A percentile compares a stretch with the other conserved stretches of the same genome.
These are phyloP conservation scores for Hortiboletus campestris DNA, from an alignment of 768 basidiomycete species.

Conservation along the genomic window DNA sequence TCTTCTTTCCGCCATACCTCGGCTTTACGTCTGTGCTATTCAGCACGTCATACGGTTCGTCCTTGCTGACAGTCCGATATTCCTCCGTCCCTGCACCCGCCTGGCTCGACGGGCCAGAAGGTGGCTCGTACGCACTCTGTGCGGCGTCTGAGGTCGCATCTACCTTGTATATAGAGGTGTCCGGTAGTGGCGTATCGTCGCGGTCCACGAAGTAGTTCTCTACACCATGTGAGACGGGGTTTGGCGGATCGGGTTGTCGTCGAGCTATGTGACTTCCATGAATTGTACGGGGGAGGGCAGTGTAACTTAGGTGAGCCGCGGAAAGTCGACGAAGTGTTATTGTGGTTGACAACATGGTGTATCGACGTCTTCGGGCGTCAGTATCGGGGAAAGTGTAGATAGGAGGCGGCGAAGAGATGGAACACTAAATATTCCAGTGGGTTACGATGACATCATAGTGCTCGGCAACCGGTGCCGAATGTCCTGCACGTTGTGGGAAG, in stretches of 20 bases:
- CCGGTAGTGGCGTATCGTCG: constrained; percentile 42
- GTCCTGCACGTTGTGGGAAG: too few relatives aligned
- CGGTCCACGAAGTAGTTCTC: constrained; percentile 50
- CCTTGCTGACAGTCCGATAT: constrained; percentile 23
- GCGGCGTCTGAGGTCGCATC: constrained; percentile 43
- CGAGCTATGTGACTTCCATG: neutral
- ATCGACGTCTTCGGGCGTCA: too few relatives aligned
- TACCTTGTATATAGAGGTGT: constrained; percentile 44
- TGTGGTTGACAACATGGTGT: constrained; percentile 6
- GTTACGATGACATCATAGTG: constrained; percentile 17
- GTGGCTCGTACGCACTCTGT: constrained; percentile 49
- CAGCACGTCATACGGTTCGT: constrained; percentile 26
- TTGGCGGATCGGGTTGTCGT: neutral
- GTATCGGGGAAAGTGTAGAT: neutral
- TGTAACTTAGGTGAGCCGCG: neutral
- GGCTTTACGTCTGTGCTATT: neutral
- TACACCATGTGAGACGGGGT: constrained; percentile 29
- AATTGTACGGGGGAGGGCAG: constrained; percentile 1
- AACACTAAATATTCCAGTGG: neutral
- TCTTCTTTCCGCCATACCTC: constrained; percentile 25
- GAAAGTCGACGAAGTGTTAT: constrained; percentile 2
- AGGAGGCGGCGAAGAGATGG: neutral
- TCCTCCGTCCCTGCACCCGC: constrained; percentile 37
- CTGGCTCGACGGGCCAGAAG: constrained; percentile 45
- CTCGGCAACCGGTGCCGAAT: too few relatives aligned